Conservation (phyloP, 495 filamentous ascomycete genomes). For the Neurospora sp. region DNA sequence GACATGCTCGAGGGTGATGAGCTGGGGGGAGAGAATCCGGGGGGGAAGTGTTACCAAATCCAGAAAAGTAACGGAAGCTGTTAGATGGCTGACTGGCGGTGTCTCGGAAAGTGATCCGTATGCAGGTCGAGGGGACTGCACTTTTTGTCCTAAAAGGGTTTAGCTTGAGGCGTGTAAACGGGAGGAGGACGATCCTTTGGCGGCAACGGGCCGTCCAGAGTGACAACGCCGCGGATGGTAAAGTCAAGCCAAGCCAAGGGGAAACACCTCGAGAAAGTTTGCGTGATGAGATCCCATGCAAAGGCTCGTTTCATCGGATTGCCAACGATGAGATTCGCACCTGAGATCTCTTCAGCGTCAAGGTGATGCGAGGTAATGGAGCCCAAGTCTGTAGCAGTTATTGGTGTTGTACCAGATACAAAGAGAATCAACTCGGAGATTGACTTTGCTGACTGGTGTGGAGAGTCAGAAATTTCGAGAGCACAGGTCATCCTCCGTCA, state of each 20-base stretch:
- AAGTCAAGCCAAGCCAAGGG: neutral
- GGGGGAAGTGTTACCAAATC: neutral
- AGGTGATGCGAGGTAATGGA: neutral
- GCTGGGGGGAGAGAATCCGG: neutral
- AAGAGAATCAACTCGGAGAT: neutral
- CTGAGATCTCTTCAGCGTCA: neutral
- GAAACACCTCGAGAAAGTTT: neutral
- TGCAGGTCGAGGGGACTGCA: neutral
- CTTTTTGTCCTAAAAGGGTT: neutral
- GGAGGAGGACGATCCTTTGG: neutral
- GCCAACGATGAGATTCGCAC: neutral
- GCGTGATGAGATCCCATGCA: neutral
- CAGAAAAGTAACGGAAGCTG: neutral
- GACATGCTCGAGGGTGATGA: neutral
- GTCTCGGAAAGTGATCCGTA: neutral
- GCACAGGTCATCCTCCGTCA: neutral
- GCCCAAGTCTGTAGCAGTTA: no score
- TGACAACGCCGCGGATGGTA: neutral
- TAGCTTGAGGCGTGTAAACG: neutral
- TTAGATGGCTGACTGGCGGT: neutral
- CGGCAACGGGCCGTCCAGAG: neutral
- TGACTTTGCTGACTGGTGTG: neutral
- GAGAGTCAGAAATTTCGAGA: neutral
- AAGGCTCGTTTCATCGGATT: neutral
- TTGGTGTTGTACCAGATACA: neutral